phyloP scores from a whole-genome alignment of 108 stramenopile species.

The Skeletonema marinoi region DNA sequence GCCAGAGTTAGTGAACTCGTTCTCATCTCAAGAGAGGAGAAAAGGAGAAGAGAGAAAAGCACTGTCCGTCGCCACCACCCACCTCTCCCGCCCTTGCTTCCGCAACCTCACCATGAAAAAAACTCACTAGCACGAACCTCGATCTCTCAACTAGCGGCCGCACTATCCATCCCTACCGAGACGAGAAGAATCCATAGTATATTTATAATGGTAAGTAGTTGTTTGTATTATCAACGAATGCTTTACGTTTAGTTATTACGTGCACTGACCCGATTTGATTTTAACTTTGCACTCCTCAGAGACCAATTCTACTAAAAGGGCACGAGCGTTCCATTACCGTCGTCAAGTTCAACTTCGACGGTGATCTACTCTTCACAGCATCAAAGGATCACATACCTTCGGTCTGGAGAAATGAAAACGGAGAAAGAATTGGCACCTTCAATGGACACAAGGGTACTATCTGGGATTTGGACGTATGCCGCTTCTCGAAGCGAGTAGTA shows the following conservation, averaged over 20 bases:
- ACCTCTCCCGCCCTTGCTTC: no score
- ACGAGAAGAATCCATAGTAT: neutral
- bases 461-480: slow-evolving; percentile 94
- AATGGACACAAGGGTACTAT: slow-evolving; percentile 97
- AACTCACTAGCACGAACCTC: no score
- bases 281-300: slow-evolving; percentile 29
- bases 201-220: neutral
- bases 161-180: neutral
- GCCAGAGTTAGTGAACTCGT: no score
- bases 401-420: slow-evolving; percentile 93
- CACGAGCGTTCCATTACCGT: slow-evolving; percentile 98
- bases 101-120: no score
- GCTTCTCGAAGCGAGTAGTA: slow-evolving; percentile 76
- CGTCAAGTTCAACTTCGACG: slow-evolving; percentile 95
- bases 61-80: no score
- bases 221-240: neutral
- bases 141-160: no score
- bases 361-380: slow-evolving; percentile 96
- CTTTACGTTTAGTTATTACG: neutral
- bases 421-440: slow-evolving; percentile 96
- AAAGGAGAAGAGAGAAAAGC: no score
- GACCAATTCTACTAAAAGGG: slow-evolving; percentile 97
- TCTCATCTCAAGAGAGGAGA: no score
- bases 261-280: neutral
- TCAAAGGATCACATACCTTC: slow-evolving; percentile 92